Conservation (phyloP, 768 basidiomycete genomes). For the Trametes elegans region DNA sequence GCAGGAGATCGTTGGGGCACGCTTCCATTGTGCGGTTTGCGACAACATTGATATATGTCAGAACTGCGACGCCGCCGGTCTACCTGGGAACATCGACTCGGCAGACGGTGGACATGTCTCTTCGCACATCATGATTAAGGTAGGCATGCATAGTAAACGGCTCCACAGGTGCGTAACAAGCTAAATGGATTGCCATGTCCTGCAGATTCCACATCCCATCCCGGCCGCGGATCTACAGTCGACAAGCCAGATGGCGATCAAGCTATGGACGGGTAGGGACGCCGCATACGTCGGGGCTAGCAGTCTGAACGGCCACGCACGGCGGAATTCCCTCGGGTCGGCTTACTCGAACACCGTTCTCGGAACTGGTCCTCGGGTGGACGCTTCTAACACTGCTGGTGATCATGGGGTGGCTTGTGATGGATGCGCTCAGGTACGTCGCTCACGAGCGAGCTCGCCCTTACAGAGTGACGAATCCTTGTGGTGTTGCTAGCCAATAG, state of each 20-base stretch:
- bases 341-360: slow-evolving; percentile 71
- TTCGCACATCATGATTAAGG: slow-evolving; percentile 95
- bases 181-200: background rate
- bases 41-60: slow-evolving; percentile 82
- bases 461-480: no score
- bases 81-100: slow-evolving; percentile 80
- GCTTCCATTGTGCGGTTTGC: slow-evolving; percentile 92
- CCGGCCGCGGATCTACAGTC: slow-evolving; percentile 70
- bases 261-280: slow-evolving; percentile 77
- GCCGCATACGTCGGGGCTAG: slow-evolving; percentile 56
- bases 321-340: slow-evolving; percentile 58
- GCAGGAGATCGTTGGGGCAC: slow-evolving; percentile 86
- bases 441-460: no score
- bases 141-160: no score
- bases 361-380: slow-evolving; percentile 37
- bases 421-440: slow-evolving; percentile 54
- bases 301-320: slow-evolving; percentile 37
- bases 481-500: no score
- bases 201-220: slow-evolving; percentile 85
- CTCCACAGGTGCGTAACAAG: no score
- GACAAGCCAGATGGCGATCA: slow-evolving; percentile 70
- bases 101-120: slow-evolving; percentile 76
- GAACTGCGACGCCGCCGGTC: slow-evolving; percentile 82
- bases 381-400: slow-evolving; percentile 24
- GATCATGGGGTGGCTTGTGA: slow-evolving; percentile 65